phyloP scores from a whole-genome alignment of 305 asterid species.

The Plantago rigida region DNA sequence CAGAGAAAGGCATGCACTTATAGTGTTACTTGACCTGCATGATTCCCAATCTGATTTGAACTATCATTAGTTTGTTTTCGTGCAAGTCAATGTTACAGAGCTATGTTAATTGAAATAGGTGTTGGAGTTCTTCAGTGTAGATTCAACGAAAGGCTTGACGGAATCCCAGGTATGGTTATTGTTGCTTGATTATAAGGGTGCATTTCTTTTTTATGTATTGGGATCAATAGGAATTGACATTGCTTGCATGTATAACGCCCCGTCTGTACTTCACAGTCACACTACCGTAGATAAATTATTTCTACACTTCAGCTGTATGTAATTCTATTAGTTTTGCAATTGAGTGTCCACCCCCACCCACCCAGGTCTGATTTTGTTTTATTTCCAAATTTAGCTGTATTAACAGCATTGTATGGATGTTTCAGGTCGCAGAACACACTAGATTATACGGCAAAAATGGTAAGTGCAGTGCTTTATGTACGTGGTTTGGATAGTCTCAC shows the following conservation, averaged over 20 bases:
- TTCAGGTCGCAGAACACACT: conserved; percentile 68
- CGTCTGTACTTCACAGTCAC: no score
- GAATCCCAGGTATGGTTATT: conserved; percentile 52
- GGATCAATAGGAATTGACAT: not conserved
- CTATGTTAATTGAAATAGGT: conserved; percentile 40
- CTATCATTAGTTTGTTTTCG: not conserved
- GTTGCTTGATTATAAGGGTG: conserved; percentile 14
- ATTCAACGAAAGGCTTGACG: conserved; percentile 69
- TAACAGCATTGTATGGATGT: conserved; percentile 22
- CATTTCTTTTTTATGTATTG: not conserved
- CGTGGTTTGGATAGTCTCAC: conserved; percentile 1
- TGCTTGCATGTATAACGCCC: no score
- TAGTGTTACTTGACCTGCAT: no score
- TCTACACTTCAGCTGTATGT: not conserved
- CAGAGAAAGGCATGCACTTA: no score
- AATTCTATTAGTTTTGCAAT: not conserved
- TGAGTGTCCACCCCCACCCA: no score
- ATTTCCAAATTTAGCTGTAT: not conserved
- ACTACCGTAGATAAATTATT: not conserved
- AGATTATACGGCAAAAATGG: conserved; percentile 75
- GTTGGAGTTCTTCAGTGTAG: conserved; percentile 63
- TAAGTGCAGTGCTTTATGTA: conserved; percentile 25
- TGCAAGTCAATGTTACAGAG: conserved; percentile 7
- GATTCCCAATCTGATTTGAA: not conserved
- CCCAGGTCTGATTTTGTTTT: not conserved